Percentiles rank a stretch among this genome's conserved stretches.
Conservation (phyloP, 805 yeast species). For the Pichia kluyveri region DNA sequence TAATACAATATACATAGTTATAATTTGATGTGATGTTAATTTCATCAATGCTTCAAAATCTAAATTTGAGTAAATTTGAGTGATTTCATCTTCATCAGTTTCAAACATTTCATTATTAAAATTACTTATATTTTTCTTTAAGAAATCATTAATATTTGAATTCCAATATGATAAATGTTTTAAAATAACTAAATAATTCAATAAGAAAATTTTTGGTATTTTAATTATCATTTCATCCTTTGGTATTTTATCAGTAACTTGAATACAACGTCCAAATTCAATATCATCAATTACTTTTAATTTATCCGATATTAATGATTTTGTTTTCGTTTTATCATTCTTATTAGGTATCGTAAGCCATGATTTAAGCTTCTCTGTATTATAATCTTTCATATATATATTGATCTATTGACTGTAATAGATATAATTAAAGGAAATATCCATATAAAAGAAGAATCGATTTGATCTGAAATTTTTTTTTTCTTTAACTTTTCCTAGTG, state of each 20-base stretch:
- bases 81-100: constrained; percentile 1
- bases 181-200: constrained; percentile 49
- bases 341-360: neutral
- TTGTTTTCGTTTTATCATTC: neutral
- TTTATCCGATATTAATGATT: constrained; percentile 27
- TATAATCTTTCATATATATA: neutral
- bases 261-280: constrained; percentile 58
- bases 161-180: constrained; percentile 28
- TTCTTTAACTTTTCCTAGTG: too few species aligned
- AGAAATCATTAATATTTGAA: neutral
- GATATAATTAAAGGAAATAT: too few species aligned
- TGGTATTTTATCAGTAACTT: constrained; percentile 31
- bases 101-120: neutral
- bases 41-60: constrained; percentile 26
- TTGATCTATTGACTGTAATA: too few species aligned
- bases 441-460: too few species aligned
- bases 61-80: constrained; percentile 12
- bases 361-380: neutral
- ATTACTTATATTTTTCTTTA: neutral
- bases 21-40: constrained; percentile 52
- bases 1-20: constrained; percentile 39
- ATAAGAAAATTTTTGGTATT: constrained; percentile 48
- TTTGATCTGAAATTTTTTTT: too few species aligned
- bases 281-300: constrained; percentile 33
- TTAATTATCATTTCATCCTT: constrained; percentile 38